Evolutionary conservation across 257 asterid species (phyloP), one percentile per base, ranked within the genome.

Genomic region (Gardenia jasminoides): DNA sequence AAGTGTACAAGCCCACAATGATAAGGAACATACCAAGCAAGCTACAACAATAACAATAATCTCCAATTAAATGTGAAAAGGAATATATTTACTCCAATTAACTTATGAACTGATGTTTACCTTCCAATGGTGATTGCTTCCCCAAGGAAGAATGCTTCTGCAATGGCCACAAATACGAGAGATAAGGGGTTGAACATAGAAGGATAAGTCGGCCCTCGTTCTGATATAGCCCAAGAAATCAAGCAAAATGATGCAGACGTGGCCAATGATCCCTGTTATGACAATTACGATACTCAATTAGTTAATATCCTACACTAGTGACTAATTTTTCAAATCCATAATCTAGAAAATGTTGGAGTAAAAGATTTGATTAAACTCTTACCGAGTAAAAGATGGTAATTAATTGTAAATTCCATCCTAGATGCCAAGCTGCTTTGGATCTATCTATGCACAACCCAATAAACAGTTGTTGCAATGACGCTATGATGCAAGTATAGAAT

Each of bases 141-240:
- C 7, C 86, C 88, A 0, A 91, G 80, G 50, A 85, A 81, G 50
- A 87, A 26, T 19, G 89, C 86, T 83, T 92, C 97, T 1, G 76
- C 3, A 6, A 88, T 50, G 13, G 92, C 86, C 10, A 91, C 81
- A 15, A 82, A 72, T 70, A 92, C 82, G 3, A 91, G 83, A 0
- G 89, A 71, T 41, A 89, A n/a, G 36, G 97, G 96, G 71, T 89
- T 92, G 82, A 89, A 92, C 91, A 92, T 89, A 2, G 97, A 85
- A 20, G 94, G 93, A 62, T 92, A 92, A 1, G 94, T 88, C 1
- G 96, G 94, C 44, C 96, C 97, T 56, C 75, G 83, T 79, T 82
- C 67, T 39, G 88, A 4, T 12, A 92, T 76, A 58, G 89, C 85
- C 91, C 87, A 84, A 50, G 92, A 87, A 7, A 89, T 46, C 72